Base-by-base conservation (phyloP, 176 grass and related monocot species). In the Aegilops tauschii region DNA sequence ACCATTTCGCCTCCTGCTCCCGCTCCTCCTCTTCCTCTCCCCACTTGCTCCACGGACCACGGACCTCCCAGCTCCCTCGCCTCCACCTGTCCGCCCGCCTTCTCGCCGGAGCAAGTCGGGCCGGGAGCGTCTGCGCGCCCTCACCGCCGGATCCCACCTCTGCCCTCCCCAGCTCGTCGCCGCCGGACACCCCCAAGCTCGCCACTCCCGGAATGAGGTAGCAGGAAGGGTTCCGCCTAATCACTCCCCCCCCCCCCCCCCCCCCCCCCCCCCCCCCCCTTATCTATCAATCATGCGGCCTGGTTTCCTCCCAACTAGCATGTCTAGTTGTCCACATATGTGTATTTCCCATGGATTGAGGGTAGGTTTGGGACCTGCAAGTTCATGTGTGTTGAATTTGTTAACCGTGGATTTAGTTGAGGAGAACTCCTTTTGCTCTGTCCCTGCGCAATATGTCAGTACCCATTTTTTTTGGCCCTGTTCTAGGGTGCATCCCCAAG, bases 281-380 rank as follows among this genome's bases (percentile, higher is more conserved):
- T 18, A 18, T 75, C 42, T 31, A 10, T 50, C 72, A 8, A 14
- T 45, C 40, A 17, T 9, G n/a, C 13, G n/a, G 71, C 5, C 16
- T 74, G n/a, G 71, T 47, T 74, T 74, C 40, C 71, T 74, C 40
- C 23, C n/a, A 74, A 74, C 23, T 10, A 47, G 42, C 72, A 75
- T 75, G 12, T 10, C 1, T 44, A 44, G 10, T 11, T 44, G 9
- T 44, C 9, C 1, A 28, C 40, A 1, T 9, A 6, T 9, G 39
- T 9, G 23, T 74, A 47, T 73, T 47, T 74, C 40, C 71, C 23
- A 47, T 47, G 3, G 71, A 6, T 74, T 16, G 71, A 74, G 6
- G 42, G 6, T 17, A 17, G 23, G 40, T 5, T 49, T 29, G 9
- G 16, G 73, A 52, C 47, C 73, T 52, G 44, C 0, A 76, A 30